phyloP scores from a whole-genome alignment of 208 protist genomes.

The Angomonas desouzai region DNA sequence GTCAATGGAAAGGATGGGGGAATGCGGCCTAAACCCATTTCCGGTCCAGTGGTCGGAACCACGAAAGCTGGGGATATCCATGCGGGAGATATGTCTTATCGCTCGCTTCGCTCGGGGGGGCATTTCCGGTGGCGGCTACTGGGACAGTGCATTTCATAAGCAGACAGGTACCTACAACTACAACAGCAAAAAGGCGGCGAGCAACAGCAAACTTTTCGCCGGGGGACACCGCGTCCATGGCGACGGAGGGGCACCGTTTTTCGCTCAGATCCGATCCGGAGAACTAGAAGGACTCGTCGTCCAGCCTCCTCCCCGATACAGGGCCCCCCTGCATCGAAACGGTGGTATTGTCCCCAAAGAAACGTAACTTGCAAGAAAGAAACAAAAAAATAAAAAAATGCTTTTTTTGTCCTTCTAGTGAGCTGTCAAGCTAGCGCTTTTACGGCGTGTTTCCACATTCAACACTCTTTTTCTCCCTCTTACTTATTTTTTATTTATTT shows the following conservation, averaged over 20 bases:
- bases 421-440: too few species aligned
- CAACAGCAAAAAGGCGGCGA: conserved; percentile 50
- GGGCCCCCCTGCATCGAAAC: conserved; percentile 64
- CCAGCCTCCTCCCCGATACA: conserved; percentile 74
- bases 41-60: conserved; percentile 86
- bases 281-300: conserved; percentile 65
- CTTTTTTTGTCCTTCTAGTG: too few species aligned
- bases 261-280: conserved; percentile 63
- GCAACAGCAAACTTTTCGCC: conserved; percentile 60
- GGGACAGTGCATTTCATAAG: conserved; percentile 49
- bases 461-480: conserved; percentile 7
- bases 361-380: neutral
- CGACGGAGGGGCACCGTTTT: conserved; percentile 48
- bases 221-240: conserved; percentile 58
- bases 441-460: neutral
- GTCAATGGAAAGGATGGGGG: conserved; percentile 75
- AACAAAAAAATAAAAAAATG: too few species aligned
- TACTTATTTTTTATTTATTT: conserved; percentile 11
- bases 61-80: conserved; percentile 76
- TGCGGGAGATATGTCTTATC: conserved; percentile 80
- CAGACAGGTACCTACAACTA: conserved; percentile 47
- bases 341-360: neutral
- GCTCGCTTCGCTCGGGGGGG: conserved; percentile 66
- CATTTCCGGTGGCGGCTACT: conserved; percentile 77
- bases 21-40: conserved; percentile 85